Percentiles rank a stretch among this genome's conserved stretches.
Conservation (phyloP, 108 stramenopile genomes). For the Cyclostephanos invisitatus region DNA sequence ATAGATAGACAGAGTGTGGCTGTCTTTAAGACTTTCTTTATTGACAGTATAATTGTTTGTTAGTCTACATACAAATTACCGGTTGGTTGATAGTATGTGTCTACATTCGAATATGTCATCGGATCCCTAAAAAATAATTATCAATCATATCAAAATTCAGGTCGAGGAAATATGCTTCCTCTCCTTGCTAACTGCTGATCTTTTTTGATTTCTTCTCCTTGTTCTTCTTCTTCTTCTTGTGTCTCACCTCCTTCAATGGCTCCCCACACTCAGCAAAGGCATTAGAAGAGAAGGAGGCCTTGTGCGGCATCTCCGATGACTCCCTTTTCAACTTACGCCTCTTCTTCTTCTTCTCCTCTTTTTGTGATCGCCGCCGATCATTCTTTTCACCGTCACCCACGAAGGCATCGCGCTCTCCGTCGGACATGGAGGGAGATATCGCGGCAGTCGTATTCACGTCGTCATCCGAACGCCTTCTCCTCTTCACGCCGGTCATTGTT, state of each 20-base stretch:
- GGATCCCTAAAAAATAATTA: background rate
- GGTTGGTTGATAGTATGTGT: background rate
- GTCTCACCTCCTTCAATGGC: no score
- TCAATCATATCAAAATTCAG: no score
- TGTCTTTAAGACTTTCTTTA: background rate
- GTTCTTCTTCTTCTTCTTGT: slow-evolving; percentile 45
- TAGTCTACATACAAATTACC: no score
- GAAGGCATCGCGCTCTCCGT: slow-evolving; percentile 12
- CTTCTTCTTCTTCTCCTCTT: slow-evolving; percentile 31
- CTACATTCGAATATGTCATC: background rate
- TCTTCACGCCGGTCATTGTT: slow-evolving; percentile 6
- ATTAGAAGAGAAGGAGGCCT: slow-evolving; percentile 11
- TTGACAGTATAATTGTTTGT: no score
- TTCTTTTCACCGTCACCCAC: background rate
- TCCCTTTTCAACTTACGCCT: slow-evolving; percentile 13
- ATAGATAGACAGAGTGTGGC: background rate
- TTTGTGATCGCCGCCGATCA: slow-evolving; percentile 2
- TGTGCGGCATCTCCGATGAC: background rate
- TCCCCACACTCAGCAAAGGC: background rate
- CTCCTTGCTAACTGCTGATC: slow-evolving; percentile 5
- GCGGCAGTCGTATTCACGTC: slow-evolving; percentile 7
- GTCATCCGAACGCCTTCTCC: slow-evolving; percentile 28
- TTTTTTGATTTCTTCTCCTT: slow-evolving; percentile 44
- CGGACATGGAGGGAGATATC: slow-evolving; percentile 14
- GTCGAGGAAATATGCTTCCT: no score